Evolutionary conservation across 495 filamentous ascomycete species (phyloP), one percentile per base, ranked within the genome.

Genomic region (Neurospora sp.): DNA sequence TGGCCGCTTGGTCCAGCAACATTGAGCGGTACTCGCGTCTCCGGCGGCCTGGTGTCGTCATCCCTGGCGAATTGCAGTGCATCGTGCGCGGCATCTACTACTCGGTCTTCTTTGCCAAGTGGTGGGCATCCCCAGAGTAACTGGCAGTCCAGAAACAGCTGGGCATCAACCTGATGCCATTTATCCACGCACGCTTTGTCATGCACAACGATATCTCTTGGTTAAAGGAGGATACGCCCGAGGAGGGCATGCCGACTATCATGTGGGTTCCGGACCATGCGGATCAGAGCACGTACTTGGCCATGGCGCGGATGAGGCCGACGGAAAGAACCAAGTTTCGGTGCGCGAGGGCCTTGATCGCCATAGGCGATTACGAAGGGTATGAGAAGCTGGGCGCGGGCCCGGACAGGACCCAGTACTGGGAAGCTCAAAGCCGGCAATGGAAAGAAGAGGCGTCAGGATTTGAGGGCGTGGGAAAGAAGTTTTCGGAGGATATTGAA

Each of bases 1-100:
- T 72, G 69, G 75, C 75, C 31, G 75, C 75, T 22, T 74, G 71
- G 61, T 45, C 70, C n/a, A 72, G 75, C 16, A 71, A 77, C 37
- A 65, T 76, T 16, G 73, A 76, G 65, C 61, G 75, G 42, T 74
- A 74, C 40, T 39, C 69, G 31, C 71, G 73, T 18, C 71, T 77
- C n/a, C 73, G 75, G 10, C 71, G 75, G 6, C 73, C 73, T 9
- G 22, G 44, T 20, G n/a, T 47, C 7, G 8, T 61, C 10, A 41
- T 72, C 39, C 18, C 12, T 22, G n/a, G 39, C 8, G 71, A 75
- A 39, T 14, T 47, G 10, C n/a, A 71, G 14, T 75, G 71, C 69
- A 45, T 74, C 31, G 39, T 74, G n/a, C 69, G 70, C 8, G 75
- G 75, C 65, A 73, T 73, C 42, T 73, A 73, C 42, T 65, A 73